Conservation (phyloP, 495 filamentous ascomycete genomes). For the Penicillium desertorum region DNA sequence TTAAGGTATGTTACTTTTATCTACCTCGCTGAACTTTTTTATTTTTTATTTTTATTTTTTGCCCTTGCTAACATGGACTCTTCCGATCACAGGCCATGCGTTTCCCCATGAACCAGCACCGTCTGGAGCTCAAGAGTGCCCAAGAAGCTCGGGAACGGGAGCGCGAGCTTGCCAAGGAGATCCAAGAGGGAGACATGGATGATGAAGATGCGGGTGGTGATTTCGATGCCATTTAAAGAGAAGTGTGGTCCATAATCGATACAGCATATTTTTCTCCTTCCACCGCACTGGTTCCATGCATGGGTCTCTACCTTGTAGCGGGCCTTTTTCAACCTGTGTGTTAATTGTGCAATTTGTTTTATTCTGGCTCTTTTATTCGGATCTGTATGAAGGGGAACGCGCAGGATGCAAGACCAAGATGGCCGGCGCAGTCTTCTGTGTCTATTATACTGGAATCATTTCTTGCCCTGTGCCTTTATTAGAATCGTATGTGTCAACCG, state of each 20-base stretch:
- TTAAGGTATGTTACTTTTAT: conserved; percentile 67
- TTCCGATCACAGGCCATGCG: conserved; percentile 73
- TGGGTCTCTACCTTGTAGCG: conserved; percentile 22
- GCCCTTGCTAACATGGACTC: conserved; percentile 19
- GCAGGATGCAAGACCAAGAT: conserved; percentile 35
- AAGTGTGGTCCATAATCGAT: conserved; percentile 20
- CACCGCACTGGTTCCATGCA: conserved; percentile 18
- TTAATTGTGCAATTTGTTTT: conserved; percentile 33
- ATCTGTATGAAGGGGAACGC: conserved; percentile 35
- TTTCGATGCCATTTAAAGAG: conserved; percentile 87
- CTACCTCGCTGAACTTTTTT: background rate
- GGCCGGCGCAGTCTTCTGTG: conserved; percentile 32
- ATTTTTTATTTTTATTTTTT: conserved; percentile 9
- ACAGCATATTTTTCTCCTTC: conserved; percentile 18
- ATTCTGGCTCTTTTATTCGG: conserved; percentile 26
- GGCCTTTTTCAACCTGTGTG: conserved; percentile 32
- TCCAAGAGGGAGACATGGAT: conserved; percentile 95
- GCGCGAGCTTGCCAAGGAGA: conserved; percentile 96
- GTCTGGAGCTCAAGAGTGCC: conserved; percentile 95
- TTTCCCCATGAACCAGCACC: conserved; percentile 98
- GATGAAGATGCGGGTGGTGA: conserved; percentile 96
- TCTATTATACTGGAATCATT: conserved; percentile 34
- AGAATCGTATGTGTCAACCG: background rate
- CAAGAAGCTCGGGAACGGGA: conserved; percentile 96
- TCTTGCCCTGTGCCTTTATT: conserved; percentile 3